Base-by-base conservation (phyloP, 1,284 basidiomycete species). In the Heliocybe sulcata region DNA sequence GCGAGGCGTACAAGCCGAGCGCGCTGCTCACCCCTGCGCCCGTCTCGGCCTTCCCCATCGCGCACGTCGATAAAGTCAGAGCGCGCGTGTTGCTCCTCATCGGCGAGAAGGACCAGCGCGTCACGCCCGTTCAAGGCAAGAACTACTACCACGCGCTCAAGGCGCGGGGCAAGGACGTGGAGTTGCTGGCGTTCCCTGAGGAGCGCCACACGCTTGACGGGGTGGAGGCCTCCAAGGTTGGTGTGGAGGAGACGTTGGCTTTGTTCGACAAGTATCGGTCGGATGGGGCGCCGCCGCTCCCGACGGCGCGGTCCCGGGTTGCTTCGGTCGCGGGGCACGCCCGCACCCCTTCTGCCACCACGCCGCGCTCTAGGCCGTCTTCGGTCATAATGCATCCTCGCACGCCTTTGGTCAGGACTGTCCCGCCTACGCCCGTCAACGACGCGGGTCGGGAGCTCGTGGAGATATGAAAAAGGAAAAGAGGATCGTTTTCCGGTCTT, bases 111-210 rank as follows among this genome's bases (percentile, higher is more conserved):
- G 89, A 91, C 64, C 68, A 77, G 52, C 70, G 89, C 0, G 87
- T 88, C 1, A 73, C 83, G 6, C 80, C 84, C 1, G 75, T 76
- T 12, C 87, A 91, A 55, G 82, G 83, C 0, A 74, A 74, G 57
- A 75, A 74, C 10, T 83, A 80, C 63, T 90, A 83, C 59, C 83
- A 90, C 65, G 79, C 78, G 2, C 65, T 90, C 49, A 85, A 80
- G 59, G 77, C 74, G 3, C 61, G 69, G 27, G 70, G 68, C 6
- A 65, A 67, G 51, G 63, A 70, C 22, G 79, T 85, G 11, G 81
- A 85, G 47, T 73, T 88, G 74, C 67, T 87, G n/a, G 65, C 73
- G 52, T 89, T 88, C 59, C 76, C 77, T 6, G 78, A 79, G 16
- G 82, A 87, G 60, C 73, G 75, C 1, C 87, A 90, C 65, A 68